These are phyloP conservation scores for Meira miltonrushii DNA, from an alignment of 1,284 basidiomycete genomes.

Conservation along the genomic window DNA sequence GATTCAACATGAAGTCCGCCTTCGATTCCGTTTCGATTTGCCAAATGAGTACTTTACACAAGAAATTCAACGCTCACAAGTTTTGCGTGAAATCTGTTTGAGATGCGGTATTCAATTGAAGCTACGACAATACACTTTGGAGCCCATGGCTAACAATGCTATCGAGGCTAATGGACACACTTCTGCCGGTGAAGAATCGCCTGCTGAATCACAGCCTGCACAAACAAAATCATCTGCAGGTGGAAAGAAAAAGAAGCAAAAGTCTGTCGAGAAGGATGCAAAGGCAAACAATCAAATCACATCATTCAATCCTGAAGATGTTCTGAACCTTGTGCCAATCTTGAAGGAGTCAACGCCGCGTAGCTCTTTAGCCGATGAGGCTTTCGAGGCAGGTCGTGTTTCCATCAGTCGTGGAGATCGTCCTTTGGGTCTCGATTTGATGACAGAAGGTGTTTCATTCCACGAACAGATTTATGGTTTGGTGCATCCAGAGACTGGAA, in stretches of 20 bases:
- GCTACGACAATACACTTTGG: constrained; percentile 57
- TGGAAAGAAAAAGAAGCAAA: constrained; percentile 27
- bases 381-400: constrained; percentile 58
- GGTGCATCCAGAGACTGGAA: constrained; percentile 60
- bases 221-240: constrained; percentile 17
- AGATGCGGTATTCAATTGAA: constrained; percentile 59
- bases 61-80: constrained; percentile 53
- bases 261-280: constrained; percentile 20
- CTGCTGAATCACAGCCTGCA: constrained; percentile 47
- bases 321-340: constrained; percentile 58
- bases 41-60: constrained; percentile 52
- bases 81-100: constrained; percentile 58
- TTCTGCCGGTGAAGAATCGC: constrained; percentile 20
- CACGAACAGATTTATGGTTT: constrained; percentile 61
- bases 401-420: constrained; percentile 56
- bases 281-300: constrained; percentile 33
- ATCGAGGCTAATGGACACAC: constrained; percentile 12
- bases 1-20: constrained; percentile 54
- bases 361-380: constrained; percentile 58
- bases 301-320: constrained; percentile 58
- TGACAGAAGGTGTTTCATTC: constrained; percentile 59
- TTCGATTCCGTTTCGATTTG: constrained; percentile 58
- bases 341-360: constrained; percentile 58
- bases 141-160: constrained; percentile 18
- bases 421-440: constrained; percentile 58